Evolutionary conservation across 2,329 filamentous ascomycete species (phyloP).

Genomic region (Zasmidium cellare): DNA sequence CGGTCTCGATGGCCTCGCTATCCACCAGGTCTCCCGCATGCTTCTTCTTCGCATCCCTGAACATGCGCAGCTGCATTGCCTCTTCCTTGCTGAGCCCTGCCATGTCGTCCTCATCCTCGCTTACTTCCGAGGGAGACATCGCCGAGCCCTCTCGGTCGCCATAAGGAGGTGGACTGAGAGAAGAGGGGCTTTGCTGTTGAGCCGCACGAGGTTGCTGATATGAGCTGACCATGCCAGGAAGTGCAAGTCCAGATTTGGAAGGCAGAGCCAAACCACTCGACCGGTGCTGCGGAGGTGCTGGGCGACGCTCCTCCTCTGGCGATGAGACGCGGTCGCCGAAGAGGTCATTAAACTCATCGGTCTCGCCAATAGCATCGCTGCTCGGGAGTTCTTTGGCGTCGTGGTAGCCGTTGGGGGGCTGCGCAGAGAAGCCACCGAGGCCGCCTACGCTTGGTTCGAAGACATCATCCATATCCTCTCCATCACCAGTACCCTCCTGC

Average conservation of each 20-base stretch:
- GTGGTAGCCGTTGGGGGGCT: constrained; percentile 22
- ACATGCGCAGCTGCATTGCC: constrained; percentile 32
- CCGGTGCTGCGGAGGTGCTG: constrained; percentile 19
- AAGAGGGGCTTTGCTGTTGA: constrained; percentile 19
- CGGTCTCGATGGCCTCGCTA: constrained; percentile 54
- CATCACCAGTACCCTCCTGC: constrained; percentile 50
- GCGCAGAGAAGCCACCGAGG: constrained; percentile 14
- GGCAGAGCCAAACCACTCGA: constrained; percentile 33
- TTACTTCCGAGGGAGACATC: constrained; percentile 24
- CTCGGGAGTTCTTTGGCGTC: constrained; percentile 23
- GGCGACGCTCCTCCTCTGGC: constrained; percentile 28
- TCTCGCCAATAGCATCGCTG: constrained; percentile 69
- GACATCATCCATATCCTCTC: constrained; percentile 18
- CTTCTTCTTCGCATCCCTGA: constrained; percentile 27
- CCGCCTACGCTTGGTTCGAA: constrained; percentile 16
- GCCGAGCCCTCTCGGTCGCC: constrained; percentile 23
- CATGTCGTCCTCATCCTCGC: constrained; percentile 25
- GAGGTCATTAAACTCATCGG: constrained; percentile 42
- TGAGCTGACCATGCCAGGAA: constrained; percentile 19
- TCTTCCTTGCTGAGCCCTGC: constrained; percentile 3
- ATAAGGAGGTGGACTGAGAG: constrained; percentile 28
- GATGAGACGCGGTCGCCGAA: constrained; percentile 38
- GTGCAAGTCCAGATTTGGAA: constrained; percentile 29
- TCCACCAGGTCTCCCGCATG: constrained; percentile 27
- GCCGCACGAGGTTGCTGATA: constrained; percentile 8